Evolutionary conservation across 306 rosid genomes (phyloP).

Genomic region (Myrica gale): DNA sequence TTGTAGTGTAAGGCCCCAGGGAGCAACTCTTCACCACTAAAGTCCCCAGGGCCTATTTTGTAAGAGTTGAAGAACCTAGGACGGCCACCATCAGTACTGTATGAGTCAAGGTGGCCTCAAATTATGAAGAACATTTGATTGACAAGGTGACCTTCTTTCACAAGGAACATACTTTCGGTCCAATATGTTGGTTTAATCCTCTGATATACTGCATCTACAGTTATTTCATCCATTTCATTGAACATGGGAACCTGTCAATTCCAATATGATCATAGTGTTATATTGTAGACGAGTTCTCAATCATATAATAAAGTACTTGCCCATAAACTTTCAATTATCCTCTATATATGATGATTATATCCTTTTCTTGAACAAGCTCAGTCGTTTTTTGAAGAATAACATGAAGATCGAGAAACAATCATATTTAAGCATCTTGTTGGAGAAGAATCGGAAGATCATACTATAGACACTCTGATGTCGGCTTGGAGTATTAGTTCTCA

Average conservation of each 20-base stretch:
- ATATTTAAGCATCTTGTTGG: too few species aligned
- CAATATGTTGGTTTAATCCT: slow-evolving; percentile 78
- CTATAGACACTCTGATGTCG: too few species aligned
- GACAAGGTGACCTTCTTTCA: slow-evolving; percentile 89
- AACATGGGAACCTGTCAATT: slow-evolving; percentile 70
- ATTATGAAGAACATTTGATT: slow-evolving; percentile 90
- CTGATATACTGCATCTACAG: slow-evolving; percentile 92
- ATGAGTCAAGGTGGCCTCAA: slow-evolving; percentile 82
- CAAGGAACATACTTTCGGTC: slow-evolving; percentile 74
- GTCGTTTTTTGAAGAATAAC: too few species aligned
- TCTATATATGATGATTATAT: too few species aligned
- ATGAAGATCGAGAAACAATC: too few species aligned
- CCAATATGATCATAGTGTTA: background rate
- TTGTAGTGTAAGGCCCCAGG: slow-evolving; percentile 70
- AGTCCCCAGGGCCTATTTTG: slow-evolving; percentile 74
- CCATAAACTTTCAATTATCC: too few species aligned
- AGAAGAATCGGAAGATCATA: too few species aligned
- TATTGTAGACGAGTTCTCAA: too few species aligned
- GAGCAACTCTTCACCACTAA: slow-evolving; percentile 88
- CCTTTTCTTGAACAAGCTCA: too few species aligned
- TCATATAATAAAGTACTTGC: too few species aligned
- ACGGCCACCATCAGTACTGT: slow-evolving; percentile 91
- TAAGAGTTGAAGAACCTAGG: slow-evolving; percentile 90
- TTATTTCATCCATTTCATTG: slow-evolving; percentile 94
- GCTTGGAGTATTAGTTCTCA: too few species aligned